Evolutionary conservation across 192 early-diverging fungal species (phyloP), one percentile per base, ranked within the genome.

Genomic region (Radiomyces spectabilis): DNA sequence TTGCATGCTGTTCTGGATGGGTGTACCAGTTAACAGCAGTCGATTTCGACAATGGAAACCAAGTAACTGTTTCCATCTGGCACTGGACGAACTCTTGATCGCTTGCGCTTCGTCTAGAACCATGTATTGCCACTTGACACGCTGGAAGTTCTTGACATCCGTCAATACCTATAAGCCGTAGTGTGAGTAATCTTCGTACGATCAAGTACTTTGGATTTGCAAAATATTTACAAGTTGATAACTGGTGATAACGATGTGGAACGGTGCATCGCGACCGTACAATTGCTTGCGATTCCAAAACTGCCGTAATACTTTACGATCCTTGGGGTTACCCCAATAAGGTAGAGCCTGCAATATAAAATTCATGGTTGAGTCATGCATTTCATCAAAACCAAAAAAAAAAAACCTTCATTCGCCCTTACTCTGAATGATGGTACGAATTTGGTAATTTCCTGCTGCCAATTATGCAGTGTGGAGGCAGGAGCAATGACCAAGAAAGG

Each of bases 111-210:
- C 93, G 65, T 95, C 93, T 29, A 95, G 74, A 27, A 95, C 80
- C 89, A 95, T 92, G 58, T 95, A 95, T 75, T 93, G 89, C 93
- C 93, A 95, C 68, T 87, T 86, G 48, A 91, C 83, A 21, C 89
- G 73, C 48, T 83, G 78, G 41, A 95, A 81, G 55, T 92, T 85
- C 33, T 75, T 75, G 44, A 87, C 81, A 51, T 95, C 93, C n/a
- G 83, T 73, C 15, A 91, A 79, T 4, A 86, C 66, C 65, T 72
- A 39, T 6, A 18, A 9, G 22, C 2, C 2, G 4, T 25, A 19
- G 22, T 31, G 32, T n/a, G 29, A 42, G 13, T 19, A n/a, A n/a
- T n/a, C n/a, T n/a, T n/a, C 22, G 22, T 3, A 29, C 25, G 34
- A 31, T 19, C n/a, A 9, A 48, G 2, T 15, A 2, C 10, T 48